These are phyloP conservation scores for Rhizopogon rudus DNA, from an alignment of 768 basidiomycete genomes.

Conservation along the genomic window DNA sequence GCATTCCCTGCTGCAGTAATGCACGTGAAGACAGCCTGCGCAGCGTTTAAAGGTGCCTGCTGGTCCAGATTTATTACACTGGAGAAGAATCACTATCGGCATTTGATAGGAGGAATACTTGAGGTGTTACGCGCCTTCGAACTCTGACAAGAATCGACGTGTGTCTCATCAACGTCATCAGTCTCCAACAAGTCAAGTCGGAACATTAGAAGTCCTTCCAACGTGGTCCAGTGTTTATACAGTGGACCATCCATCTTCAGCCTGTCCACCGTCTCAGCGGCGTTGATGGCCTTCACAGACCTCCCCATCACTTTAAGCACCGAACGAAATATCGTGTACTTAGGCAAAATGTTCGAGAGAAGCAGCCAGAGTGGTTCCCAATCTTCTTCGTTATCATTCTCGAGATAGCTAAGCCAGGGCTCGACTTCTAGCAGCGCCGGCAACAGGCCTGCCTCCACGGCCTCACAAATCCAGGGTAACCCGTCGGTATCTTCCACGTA, in stretches of 20 bases:
- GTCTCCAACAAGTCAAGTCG: constrained; percentile 11
- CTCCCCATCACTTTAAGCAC: constrained; percentile 14
- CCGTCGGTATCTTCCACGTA: constrained; percentile 22
- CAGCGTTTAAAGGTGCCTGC: constrained; percentile 22
- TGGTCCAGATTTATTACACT: constrained; percentile 23
- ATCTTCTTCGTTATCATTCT: constrained; percentile 16
- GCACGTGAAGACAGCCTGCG: constrained; percentile 22
- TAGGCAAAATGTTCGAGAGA: constrained; percentile 19
- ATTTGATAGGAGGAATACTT: background rate
- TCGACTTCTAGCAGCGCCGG: constrained; percentile 20
- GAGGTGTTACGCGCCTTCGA: constrained; percentile 10
- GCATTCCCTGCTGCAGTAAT: constrained; percentile 27
- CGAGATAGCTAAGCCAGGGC: constrained; percentile 19
- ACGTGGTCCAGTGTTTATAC: constrained; percentile 14
- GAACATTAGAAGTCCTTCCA: constrained; percentile 14
- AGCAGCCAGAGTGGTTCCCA: constrained; percentile 24
- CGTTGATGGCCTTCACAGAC: constrained; percentile 11
- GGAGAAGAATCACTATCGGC: background rate
- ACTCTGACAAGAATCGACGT: constrained; percentile 22
- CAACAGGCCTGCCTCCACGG: constrained; percentile 20
- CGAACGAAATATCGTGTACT: constrained; percentile 21
- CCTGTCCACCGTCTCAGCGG: constrained; percentile 7
- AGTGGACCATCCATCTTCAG: constrained; percentile 12
- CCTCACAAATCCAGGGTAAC: constrained; percentile 20
- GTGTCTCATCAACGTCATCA: constrained; percentile 5